A percentile compares a stretch with the other conserved stretches of the same genome.
phyloP scores from a whole-genome alignment of 495 filamentous ascomycete species.

The Aspergillus olivimuriae region DNA sequence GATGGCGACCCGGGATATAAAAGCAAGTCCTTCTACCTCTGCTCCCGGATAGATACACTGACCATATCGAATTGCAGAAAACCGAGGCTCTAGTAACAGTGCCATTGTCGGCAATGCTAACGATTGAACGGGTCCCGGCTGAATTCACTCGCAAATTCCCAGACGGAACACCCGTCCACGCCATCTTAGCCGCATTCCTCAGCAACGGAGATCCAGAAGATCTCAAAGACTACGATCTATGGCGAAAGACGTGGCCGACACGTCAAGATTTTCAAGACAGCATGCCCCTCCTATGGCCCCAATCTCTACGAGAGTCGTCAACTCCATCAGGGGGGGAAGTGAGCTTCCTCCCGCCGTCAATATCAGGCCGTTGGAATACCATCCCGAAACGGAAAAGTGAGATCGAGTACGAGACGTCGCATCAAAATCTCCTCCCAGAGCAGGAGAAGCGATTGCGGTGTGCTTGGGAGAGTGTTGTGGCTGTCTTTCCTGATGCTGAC shows the following conservation, averaged over 20 bases:
- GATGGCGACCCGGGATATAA: slow-evolving; percentile 55
- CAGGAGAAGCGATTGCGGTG: slow-evolving; percentile 57
- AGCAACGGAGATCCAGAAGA: slow-evolving; percentile 38
- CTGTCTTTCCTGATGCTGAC: slow-evolving; percentile 46
- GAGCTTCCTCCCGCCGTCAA: slow-evolving; percentile 34
- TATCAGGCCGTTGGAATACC: slow-evolving; percentile 32
- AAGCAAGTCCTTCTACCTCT: slow-evolving; percentile 38
- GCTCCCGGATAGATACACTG: background rate
- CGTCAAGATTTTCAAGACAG: slow-evolving; percentile 49
- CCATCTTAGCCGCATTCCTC: slow-evolving; percentile 64
- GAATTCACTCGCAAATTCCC: slow-evolving; percentile 36
- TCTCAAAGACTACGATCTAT: slow-evolving; percentile 38
- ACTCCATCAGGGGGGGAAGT: background rate
- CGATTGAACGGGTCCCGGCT: slow-evolving; percentile 50
- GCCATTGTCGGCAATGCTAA: slow-evolving; percentile 58
- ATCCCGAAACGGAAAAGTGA: slow-evolving; percentile 14
- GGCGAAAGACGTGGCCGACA: slow-evolving; percentile 66
- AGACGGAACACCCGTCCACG: slow-evolving; percentile 55
- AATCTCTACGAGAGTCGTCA: slow-evolving; percentile 16
- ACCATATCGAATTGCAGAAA: slow-evolving; percentile 19
- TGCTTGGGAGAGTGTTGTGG: slow-evolving; percentile 52
- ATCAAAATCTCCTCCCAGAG: slow-evolving; percentile 49
- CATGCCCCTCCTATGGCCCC: slow-evolving; percentile 67
- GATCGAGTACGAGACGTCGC: slow-evolving; percentile 27
- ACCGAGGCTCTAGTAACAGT: slow-evolving; percentile 55